Percentiles rank a stretch among this genome's conserved stretches.
Evolutionary conservation across 441 rosid species (phyloP).

Genomic region (Euphorbia schlechtendalii): DNA sequence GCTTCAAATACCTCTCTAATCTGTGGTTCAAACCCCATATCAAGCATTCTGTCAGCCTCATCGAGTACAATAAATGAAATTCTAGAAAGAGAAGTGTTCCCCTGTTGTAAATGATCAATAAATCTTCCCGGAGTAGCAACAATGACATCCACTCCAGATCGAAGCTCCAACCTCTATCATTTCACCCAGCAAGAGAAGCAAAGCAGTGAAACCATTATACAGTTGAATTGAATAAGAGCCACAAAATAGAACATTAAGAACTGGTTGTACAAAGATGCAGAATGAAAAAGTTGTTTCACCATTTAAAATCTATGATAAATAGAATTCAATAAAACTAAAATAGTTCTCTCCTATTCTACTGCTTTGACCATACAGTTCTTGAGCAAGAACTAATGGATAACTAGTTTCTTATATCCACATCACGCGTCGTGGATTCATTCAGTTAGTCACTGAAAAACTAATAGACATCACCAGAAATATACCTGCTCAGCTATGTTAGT

Average conservation of each 20-base stretch:
- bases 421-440: not conserved
- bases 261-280: not conserved
- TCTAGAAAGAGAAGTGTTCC: constrained; percentile 62
- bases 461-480: not conserved
- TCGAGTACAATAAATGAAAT: too few relatives aligned
- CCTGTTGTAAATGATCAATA: constrained; percentile 81
- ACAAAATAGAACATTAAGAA: not conserved
- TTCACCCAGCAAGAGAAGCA: constrained; percentile 44
- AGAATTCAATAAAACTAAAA: not conserved
- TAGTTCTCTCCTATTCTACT: not conserved
- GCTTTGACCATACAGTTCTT: not conserved
- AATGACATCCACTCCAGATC: constrained; percentile 74
- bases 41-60: too few relatives aligned
- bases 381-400: not conserved
- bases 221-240: not conserved
- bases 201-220: not conserved
- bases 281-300: not conserved
- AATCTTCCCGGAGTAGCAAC: constrained; percentile 94
- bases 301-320: not conserved
- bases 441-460: not conserved
- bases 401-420: not conserved
- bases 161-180: constrained; percentile 65
- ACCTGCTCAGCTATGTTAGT: constrained; percentile 35
- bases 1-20: constrained; percentile 45
- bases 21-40: constrained; percentile 91